Evolutionary conservation across 192 early-diverging fungal species (phyloP).

Genomic region (Lobulomyces angularis): DNA sequence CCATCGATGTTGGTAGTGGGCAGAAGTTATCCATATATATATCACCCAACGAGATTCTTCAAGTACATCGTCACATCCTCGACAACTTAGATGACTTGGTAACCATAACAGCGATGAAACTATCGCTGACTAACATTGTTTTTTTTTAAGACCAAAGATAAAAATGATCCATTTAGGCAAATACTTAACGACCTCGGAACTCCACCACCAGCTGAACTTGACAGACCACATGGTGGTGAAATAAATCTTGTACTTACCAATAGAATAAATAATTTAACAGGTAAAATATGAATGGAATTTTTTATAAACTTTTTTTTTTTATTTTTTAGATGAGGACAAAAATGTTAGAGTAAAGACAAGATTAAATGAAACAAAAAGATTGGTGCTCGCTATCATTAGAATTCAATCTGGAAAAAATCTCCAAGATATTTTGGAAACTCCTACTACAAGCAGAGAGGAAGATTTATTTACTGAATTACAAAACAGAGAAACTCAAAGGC

Average conservation of each 20-base stretch:
- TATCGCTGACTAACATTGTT: constrained; percentile 1
- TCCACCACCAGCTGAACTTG: constrained; percentile 12
- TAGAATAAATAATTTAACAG: constrained; percentile 54
- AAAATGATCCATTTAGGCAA: constrained; percentile 28
- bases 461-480: constrained; percentile 18
- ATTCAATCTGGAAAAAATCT: constrained; percentile 75
- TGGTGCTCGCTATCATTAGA: constrained; percentile 68
- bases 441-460: constrained; percentile 66
- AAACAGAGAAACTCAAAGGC: background rate
- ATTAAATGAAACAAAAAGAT: constrained; percentile 80
- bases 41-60: constrained; percentile 79
- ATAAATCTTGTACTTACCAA: constrained; percentile 58
- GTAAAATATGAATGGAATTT: no score
- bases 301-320: background rate
- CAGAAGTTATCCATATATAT: constrained; percentile 83
- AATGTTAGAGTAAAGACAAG: constrained; percentile 43
- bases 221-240: constrained; percentile 30
- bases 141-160: constrained; percentile 3
- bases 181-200: constrained; percentile 32
- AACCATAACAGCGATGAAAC: constrained; percentile 4
- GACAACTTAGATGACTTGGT: constrained; percentile 67
- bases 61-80: constrained; percentile 70
- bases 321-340: constrained; percentile 15
- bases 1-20: constrained; percentile 56
- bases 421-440: constrained; percentile 69